Evolutionary conservation across 1,284 basidiomycete species (phyloP), one percentile per base, ranked within the genome.

Genomic region (Sporisorium sorghi): DNA sequence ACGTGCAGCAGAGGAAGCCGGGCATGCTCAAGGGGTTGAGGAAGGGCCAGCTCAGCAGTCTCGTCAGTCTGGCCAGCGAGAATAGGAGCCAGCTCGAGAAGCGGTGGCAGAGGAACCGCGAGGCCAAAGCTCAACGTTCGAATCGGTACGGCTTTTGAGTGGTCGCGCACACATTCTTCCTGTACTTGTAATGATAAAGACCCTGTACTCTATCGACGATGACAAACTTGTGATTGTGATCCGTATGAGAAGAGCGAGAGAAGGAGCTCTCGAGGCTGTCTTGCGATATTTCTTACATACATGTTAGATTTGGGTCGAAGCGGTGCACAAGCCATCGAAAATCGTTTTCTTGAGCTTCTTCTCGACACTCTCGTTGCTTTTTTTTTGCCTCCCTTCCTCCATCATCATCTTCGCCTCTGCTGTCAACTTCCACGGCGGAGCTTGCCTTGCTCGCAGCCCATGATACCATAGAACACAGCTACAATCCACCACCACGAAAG

Each of bases 31-130:
- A 66, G 63, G 58, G 82, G 46, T 28, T 69, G 64, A 54, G 60
- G 40, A 52, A 76, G 56, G 82, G 82, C 19, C 82, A 84, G 62
- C 73, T 84, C 35, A 74, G 70, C 23, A 73, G 73, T 26, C 60
- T 84, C 17, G 47, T 84, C 15, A 77, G 64, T 30, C 60, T 77
- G 65, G 82, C 82, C 7, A 58, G 58, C 7, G 80, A 84, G 56
- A 76, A 74, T 10, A 52, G 77, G 17, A 58, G 63, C 9, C 52
- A 65, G 61, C 44, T 82, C 23, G 80, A 84, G 56, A 57, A 83
- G 52, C 73, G 64, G 48, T 83, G 81, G 79, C 55, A 69, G 50
- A 43, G 57, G 17, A 56, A 62, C 8, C 50, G 67, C 30, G 67
- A 74, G 4, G 63, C 51, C 1, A 44, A 58, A 28, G 62, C 62